Percentiles rank a stretch among this genome's conserved stretches.
phyloP scores from a whole-genome alignment of 73 alveolate genomes.

The Paramecium sonneborni region DNA sequence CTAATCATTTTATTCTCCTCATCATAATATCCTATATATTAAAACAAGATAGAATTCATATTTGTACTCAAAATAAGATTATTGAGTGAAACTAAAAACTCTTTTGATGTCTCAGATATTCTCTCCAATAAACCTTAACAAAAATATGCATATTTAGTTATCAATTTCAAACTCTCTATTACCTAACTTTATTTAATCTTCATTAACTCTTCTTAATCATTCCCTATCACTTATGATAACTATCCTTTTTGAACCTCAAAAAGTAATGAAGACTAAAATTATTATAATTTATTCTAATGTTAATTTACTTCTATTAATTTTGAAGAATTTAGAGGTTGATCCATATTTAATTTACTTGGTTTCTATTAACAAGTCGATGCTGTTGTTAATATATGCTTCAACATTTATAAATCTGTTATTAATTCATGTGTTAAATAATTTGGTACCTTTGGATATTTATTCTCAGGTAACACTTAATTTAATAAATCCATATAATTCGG shows the following conservation, averaged over 20 bases:
- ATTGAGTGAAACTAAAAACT: not conserved
- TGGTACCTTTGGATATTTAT: not conserved
- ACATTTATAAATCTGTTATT: not conserved
- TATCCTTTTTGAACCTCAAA: not conserved
- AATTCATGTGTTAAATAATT: slow-evolving; percentile 6
- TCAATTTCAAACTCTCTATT: not conserved
- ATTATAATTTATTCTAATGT: not conserved
- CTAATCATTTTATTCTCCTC: not conserved
- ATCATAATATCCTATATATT: not conserved
- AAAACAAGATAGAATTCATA: not conserved
- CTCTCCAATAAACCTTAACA: not conserved
- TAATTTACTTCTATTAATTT: not conserved
- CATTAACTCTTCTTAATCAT: not conserved
- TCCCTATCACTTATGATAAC: not conserved
- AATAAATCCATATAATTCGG: not conserved
- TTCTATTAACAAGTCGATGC: not conserved
- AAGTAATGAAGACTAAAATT: not conserved
- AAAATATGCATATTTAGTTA: not conserved
- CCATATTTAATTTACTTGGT: not conserved
- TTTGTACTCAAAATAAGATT: not conserved
- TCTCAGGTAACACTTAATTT: not conserved
- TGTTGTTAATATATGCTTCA: not conserved
- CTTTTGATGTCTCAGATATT: not conserved
- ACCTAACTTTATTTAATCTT: not conserved
- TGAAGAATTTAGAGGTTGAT: not conserved